Percentiles rank a stretch among this genome's conserved stretches.
These are phyloP conservation scores for Salix brachista DNA, from an alignment of 345 rosid genomes.

Conservation along the genomic window DNA sequence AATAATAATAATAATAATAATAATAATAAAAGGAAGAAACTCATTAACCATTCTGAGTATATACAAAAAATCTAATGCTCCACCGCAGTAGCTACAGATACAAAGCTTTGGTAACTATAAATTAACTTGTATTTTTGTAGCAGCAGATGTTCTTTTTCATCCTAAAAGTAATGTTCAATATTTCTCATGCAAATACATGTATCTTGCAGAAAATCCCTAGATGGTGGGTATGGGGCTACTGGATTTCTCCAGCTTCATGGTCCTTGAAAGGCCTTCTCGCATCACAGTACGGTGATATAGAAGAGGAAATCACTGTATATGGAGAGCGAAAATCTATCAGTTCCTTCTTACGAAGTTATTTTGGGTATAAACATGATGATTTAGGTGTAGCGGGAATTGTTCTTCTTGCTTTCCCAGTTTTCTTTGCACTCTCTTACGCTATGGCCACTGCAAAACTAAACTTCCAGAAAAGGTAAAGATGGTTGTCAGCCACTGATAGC, in stretches of 20 bases:
- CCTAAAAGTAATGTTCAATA: background rate
- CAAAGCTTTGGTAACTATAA: too few relatives aligned
- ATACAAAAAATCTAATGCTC: too few relatives aligned
- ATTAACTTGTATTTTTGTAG: background rate
- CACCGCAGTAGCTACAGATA: too few relatives aligned
- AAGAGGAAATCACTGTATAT: constrained; percentile 16
- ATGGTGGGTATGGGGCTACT: constrained; percentile 48
- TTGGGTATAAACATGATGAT: constrained; percentile 27
- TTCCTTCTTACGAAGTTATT: constrained; percentile 25
- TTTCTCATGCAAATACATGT: background rate
- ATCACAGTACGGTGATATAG: constrained; percentile 44
- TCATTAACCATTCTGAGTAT: too few relatives aligned
- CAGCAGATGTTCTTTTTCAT: background rate
- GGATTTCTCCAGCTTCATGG: constrained; percentile 42
- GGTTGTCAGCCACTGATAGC: too few relatives aligned
- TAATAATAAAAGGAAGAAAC: too few relatives aligned
- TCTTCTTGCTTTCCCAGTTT: constrained; percentile 26
- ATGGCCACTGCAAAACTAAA: constrained; percentile 35
- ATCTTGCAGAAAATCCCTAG: constrained; percentile 34
- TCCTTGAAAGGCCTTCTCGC: constrained; percentile 33
- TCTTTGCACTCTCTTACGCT: constrained; percentile 31
- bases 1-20: too few relatives aligned
- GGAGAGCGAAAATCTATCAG: constrained; percentile 27
- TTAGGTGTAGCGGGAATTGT: constrained; percentile 23
- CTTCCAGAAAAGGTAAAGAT: constrained; percentile 29